These are phyloP conservation scores for Saccharum officinarum DNA, from an alignment of 176 grass and related monocot genomes.

Conservation along the genomic window DNA sequence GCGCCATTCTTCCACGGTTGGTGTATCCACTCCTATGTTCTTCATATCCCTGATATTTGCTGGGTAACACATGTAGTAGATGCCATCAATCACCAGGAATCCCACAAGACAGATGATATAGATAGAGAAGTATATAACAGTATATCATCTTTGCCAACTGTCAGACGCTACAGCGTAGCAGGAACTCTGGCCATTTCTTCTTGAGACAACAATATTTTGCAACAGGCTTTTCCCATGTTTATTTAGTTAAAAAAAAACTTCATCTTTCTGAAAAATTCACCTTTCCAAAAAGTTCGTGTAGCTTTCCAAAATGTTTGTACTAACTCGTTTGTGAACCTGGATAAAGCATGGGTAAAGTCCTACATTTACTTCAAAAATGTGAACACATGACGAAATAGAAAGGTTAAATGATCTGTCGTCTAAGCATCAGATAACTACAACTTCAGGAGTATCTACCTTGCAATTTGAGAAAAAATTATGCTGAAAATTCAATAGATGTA, in stretches of 20 bases:
- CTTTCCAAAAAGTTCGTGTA: not conserved
- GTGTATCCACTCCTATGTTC: slow-evolving; percentile 68
- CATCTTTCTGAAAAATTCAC: not conserved
- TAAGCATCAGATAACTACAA: not conserved
- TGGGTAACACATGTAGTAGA: slow-evolving; percentile 36
- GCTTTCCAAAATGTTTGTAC: not conserved
- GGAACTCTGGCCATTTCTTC: not conserved
- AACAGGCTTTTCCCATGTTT: not conserved
- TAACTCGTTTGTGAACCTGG: not conserved
- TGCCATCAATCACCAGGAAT: not conserved
- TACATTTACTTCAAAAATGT: not conserved
- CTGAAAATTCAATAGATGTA: not conserved
- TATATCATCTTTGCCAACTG: not conserved
- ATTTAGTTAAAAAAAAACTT: not conserved
- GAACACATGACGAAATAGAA: not conserved
- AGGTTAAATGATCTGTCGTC: not conserved
- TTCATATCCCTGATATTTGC: slow-evolving; percentile 91
- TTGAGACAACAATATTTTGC: not conserved
- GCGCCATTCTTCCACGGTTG: slow-evolving; percentile 78
- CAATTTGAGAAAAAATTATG: not conserved
- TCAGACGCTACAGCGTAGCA: not conserved
- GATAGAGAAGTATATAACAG: not conserved
- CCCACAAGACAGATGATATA: not conserved
- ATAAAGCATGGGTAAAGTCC: not conserved
- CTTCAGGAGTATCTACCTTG: not conserved